Evolutionary conservation across 306 rosid species (phyloP).

Genomic region (Glycine latifolia): DNA sequence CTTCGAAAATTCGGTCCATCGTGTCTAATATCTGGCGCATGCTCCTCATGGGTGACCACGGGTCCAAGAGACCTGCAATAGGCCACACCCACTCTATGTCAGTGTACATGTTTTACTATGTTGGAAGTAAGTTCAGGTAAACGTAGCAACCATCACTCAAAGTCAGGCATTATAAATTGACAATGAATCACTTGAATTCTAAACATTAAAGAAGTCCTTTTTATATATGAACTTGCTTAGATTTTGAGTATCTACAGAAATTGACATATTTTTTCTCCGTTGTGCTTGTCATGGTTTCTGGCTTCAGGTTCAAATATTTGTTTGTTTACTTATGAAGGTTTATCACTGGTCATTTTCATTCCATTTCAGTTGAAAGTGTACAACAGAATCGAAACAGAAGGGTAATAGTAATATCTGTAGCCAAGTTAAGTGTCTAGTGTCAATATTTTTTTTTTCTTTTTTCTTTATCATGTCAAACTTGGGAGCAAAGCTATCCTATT

Average conservation of each 20-base stretch:
- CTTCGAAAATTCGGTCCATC: constrained; percentile 71
- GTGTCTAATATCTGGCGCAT: constrained; percentile 85
- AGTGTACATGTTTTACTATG: constrained; percentile 13
- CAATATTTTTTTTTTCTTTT: neutral
- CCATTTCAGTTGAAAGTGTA: neutral
- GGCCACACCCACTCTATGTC: constrained; percentile 8
- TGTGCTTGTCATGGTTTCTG: neutral
- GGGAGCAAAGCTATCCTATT: neutral
- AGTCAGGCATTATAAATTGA: neutral
- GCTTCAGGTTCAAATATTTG: neutral
- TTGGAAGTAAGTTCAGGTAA: constrained; percentile 16
- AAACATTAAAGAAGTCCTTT: neutral
- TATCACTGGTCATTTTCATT: neutral
- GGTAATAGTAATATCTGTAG: neutral
- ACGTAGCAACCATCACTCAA: neutral
- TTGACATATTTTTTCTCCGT: neutral
- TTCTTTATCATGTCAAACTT: constrained; percentile 37
- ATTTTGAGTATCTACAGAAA: neutral
- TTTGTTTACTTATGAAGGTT: constrained; percentile 7
- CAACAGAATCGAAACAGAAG: neutral
- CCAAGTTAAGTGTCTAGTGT: constrained; percentile 2
- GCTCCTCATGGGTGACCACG: constrained; percentile 78
- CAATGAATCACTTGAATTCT: neutral
- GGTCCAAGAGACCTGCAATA: constrained; percentile 69
- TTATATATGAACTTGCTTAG: neutral